Percentiles rank a stretch among this genome's conserved stretches.
Conservation (phyloP, 805 yeast species). For the Candida nonsorbophila region DNA sequence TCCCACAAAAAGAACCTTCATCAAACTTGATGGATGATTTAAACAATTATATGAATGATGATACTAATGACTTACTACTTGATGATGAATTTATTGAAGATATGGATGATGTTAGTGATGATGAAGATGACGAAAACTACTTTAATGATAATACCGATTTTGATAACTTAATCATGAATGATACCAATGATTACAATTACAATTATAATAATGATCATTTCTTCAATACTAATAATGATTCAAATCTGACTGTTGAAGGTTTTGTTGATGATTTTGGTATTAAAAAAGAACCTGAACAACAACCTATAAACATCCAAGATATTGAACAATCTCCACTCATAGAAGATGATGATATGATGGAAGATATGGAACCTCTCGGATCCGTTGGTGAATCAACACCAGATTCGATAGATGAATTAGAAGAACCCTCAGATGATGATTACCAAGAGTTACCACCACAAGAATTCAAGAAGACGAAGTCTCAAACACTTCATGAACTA, state of each 20-base stretch:
- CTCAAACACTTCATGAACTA: slow-evolving; percentile 24
- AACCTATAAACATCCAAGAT: not conserved
- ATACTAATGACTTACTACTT: not conserved
- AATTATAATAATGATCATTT: not conserved
- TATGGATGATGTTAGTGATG: slow-evolving; percentile 28
- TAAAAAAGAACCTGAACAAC: too few relatives aligned
- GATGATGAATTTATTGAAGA: slow-evolving; percentile 37
- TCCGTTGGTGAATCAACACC: not conserved
- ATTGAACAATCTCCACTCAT: too few relatives aligned
- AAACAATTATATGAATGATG: slow-evolving; percentile 5
- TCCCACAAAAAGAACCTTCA: slow-evolving; percentile 14
- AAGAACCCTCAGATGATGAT: not conserved
- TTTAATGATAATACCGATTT: slow-evolving; percentile 33
- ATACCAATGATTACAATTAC: slow-evolving; percentile 1
- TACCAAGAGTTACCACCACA: not conserved
- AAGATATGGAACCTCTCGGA: not conserved
- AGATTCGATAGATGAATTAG: not conserved
- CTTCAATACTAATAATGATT: not conserved
- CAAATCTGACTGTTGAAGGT: too few relatives aligned
- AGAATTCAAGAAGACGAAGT: slow-evolving; percentile 1
- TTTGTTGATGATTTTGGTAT: not conserved
- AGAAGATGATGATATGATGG: not conserved
- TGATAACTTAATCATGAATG: slow-evolving; percentile 19
- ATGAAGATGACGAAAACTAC: slow-evolving; percentile 34
- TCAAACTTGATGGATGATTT: slow-evolving; percentile 5